A percentile compares a stretch with the other conserved stretches of the same genome.
These are phyloP conservation scores for Salix caprea DNA, from an alignment of 345 rosid species.

Conservation along the genomic window DNA sequence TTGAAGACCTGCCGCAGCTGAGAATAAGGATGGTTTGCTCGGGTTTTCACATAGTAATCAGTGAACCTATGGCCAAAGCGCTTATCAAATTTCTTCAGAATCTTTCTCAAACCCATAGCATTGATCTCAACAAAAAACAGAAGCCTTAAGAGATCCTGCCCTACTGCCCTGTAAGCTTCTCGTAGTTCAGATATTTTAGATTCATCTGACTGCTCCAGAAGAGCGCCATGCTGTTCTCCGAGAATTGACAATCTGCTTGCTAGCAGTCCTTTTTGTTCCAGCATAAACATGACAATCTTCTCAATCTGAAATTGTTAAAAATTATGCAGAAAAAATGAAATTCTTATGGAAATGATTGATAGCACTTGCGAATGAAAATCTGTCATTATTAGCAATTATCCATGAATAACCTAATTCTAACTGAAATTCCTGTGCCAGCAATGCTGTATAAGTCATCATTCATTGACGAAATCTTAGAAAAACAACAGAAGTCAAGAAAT, in stretches of 20 bases:
- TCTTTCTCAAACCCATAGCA: constrained; percentile 87
- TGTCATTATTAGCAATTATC: no score
- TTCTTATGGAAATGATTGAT: background rate
- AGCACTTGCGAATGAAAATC: background rate
- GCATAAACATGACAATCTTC: constrained; percentile 76
- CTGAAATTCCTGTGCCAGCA: no score
- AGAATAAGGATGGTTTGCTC: constrained; percentile 96
- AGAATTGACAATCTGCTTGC: constrained; percentile 60
- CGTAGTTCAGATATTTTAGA: constrained; percentile 52
- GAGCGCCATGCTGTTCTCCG: constrained; percentile 58
- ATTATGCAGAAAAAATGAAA: background rate
- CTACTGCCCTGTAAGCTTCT: constrained; percentile 73
- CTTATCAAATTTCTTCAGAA: constrained; percentile 91
- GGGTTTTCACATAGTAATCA: constrained; percentile 82
- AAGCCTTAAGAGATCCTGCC: constrained; percentile 70
- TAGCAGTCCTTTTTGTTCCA: constrained; percentile 89
- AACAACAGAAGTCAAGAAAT: no score
- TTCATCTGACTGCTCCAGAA: constrained; percentile 59
- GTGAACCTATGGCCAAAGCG: constrained; percentile 88
- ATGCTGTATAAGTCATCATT: no score
- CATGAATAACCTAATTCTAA: no score
- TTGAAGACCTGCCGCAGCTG: constrained; percentile 97
- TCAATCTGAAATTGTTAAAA: constrained; percentile 58
- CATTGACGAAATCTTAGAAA: no score
- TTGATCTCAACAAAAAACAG: constrained; percentile 81